Evolutionary conservation across 2,329 filamentous ascomycete species (phyloP).

Genomic region (Blastomyces percursus): DNA sequence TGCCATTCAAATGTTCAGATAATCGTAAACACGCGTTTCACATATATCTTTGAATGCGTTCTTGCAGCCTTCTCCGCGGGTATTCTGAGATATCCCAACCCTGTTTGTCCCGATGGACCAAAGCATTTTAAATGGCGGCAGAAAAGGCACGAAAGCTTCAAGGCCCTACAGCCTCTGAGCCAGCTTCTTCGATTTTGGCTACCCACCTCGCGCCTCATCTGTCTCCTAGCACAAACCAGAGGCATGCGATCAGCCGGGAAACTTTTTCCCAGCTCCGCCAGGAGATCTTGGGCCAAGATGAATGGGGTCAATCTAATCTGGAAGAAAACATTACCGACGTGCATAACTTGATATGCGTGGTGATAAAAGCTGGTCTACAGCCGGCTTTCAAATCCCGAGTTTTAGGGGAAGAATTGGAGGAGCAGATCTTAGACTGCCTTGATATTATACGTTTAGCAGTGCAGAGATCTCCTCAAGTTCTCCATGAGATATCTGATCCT

Average conservation of each 20-base stretch:
- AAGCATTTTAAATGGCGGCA: neutral
- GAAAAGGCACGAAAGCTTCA: neutral
- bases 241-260: constrained; percentile 55
- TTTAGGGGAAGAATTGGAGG: constrained; percentile 35
- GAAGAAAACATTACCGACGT: constrained; percentile 65
- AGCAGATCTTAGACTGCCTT: constrained; percentile 53
- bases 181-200: constrained; percentile 65
- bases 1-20: neutral
- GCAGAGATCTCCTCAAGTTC: constrained; percentile 57
- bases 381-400: constrained; percentile 39
- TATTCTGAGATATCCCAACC: neutral
- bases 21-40: neutral
- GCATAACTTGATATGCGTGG: constrained; percentile 74
- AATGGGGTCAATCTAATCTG: constrained; percentile 35
- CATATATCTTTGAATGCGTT: neutral
- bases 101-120: neutral
- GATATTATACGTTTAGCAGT: constrained; percentile 67
- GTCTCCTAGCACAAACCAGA: constrained; percentile 51
- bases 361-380: constrained; percentile 67
- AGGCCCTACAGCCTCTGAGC: constrained; percentile 17
- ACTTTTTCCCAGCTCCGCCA: constrained; percentile 66
- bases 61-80: neutral
- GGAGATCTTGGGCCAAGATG: constrained; percentile 45
- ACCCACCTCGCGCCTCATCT: constrained; percentile 78
- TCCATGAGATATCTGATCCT: constrained; percentile 55